Base-by-base conservation (phyloP, 2,329 filamentous ascomycete genomes). In the Pseudocercospora fijiensis region DNA sequence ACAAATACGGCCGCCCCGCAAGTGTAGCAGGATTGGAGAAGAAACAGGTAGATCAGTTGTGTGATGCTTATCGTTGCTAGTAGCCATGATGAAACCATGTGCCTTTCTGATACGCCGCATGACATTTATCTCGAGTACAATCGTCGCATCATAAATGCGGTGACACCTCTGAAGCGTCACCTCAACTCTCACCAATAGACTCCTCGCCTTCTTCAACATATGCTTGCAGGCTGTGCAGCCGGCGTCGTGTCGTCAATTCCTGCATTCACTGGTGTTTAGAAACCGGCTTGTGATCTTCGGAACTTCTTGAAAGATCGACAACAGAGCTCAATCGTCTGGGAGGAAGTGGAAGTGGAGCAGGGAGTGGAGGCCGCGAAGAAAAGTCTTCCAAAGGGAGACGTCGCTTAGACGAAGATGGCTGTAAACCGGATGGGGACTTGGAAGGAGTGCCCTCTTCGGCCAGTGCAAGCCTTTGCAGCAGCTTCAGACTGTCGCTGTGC, bases 131-230 rank as follows among this genome's bases (percentile, higher is more conserved):
- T 52, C 18, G 22, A 43, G 28, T 55, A 43, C 59, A 47, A 37
- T 13, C 28, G 16, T 37, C 18, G 53, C 33, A 55, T 59, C 62
- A 61, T 60, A 58, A 37, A 53, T 52, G 62, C 62, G 58, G 58
- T 64, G 58, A 61, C 52, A 61, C 52, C 41, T 27, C 61, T 60
- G 63, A 64, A 56, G 51, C 64, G 51, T 63, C 65, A 43, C 57
- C 18, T 37, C 43, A 56, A 49, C 41, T 60, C 18, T 58, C 65
- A 37, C 63, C 62, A 53, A 51, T 58, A 27, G 49, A 22, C 18
- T 62, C 37, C 62, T 68, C 51, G 11, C 63, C 62, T 64, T 67
- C 66, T 59, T 73, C 71, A 18, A 71, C 70, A 64, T 71, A 72
- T 24, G 71, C 63, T 64, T 73, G 70, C 27, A 68, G 57, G 22